Evolutionary conservation across 768 basidiomycete genomes (phyloP), one percentile per base, ranked within the genome.

Genomic region (Exsudoporus frostii): DNA sequence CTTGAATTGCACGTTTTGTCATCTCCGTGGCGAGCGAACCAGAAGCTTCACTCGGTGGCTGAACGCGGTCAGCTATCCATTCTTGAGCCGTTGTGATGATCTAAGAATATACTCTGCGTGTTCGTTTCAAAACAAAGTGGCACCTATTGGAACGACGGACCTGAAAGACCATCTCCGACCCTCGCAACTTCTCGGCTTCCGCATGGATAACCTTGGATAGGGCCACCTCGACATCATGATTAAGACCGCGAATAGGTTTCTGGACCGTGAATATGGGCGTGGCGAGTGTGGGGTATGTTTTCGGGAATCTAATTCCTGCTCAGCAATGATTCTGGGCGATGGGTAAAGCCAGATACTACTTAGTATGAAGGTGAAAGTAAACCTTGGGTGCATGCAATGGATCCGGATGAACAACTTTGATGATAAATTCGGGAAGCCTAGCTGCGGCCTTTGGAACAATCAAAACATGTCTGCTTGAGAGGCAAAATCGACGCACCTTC

Each of bases 21-120:
- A 92, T 92, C 66, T 92, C 80, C 5, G 81, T 74, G 11, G 90
- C 90, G 5, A 93, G 76, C 0, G 91, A 92, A 15, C 85, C 86
- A 13, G 75, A 73, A 8, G 75, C 78, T 66, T 89, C 85, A 7
- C 74, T 73, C 2, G 79, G 77, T 1, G 83, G 84, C 20, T 71
- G 71, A 42, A 88, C 73, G 53, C 85, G 78, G 24, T 72, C 71
- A 15, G 73, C 70, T 44, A 91, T 73, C 89, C 88, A 91, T 33
- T 89, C 87, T 67, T 89, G 84, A 43, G 79, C 78, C 40, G 82
- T 79, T 7, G 75, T 83, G 42, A 84, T 78, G 57, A 91, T 83
- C 84, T 90, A 55, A 2, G 46, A 27, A n/a, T n/a, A 39, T 22
- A 19, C 2, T 4, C 14, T 13, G 13, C 11, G 11, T 5, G 24